A percentile compares a stretch with the other conserved stretches of the same genome.
phyloP scores from a whole-genome alignment of 495 filamentous ascomycete genomes.

The Xylaria bambusicola region DNA sequence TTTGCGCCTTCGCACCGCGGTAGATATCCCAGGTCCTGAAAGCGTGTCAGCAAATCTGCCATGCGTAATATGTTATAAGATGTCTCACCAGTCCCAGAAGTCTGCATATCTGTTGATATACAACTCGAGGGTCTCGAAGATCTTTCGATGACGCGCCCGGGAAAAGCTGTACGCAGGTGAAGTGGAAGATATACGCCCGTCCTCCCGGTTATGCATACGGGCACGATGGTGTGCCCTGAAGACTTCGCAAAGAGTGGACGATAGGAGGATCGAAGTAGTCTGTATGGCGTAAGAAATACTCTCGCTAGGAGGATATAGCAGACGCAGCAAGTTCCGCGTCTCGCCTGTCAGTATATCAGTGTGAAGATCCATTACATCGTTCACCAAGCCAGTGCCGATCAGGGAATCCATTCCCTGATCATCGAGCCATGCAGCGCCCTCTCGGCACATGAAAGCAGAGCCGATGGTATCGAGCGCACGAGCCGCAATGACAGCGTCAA shows the following conservation, averaged over 20 bases:
- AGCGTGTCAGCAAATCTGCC: background rate
- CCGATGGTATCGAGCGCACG: conserved; percentile 5
- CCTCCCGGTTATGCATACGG: conserved; percentile 19
- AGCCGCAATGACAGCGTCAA: background rate
- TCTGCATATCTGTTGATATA: background rate
- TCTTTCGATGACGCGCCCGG: conserved; percentile 19
- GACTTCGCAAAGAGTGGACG: conserved; percentile 17
- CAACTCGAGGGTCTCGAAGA: conserved; percentile 16
- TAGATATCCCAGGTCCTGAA: conserved; percentile 13
- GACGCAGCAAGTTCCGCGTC: conserved; percentile 21
- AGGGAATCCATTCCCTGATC: conserved; percentile 8
- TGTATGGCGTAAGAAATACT: conserved; percentile 5
- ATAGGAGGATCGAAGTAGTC: conserved; percentile 12
- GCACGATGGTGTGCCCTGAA: conserved; percentile 19
- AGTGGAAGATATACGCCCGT: conserved; percentile 19
- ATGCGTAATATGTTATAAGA: too few species aligned
- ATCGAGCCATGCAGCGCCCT: conserved; percentile 10
- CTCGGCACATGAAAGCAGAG: conserved; percentile 12
- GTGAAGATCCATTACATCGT: conserved; percentile 26
- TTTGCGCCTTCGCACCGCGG: background rate
- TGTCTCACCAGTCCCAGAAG: too few species aligned
- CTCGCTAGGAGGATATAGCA: conserved; percentile 10
- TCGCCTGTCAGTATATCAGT: conserved; percentile 20
- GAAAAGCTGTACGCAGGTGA: conserved; percentile 19
- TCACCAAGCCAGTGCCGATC: conserved; percentile 9